Percentiles rank a stretch among this genome's conserved stretches.
Evolutionary conservation across 192 early-diverging fungal genomes (phyloP).

Genomic region (Backusella tuberculispora): DNA sequence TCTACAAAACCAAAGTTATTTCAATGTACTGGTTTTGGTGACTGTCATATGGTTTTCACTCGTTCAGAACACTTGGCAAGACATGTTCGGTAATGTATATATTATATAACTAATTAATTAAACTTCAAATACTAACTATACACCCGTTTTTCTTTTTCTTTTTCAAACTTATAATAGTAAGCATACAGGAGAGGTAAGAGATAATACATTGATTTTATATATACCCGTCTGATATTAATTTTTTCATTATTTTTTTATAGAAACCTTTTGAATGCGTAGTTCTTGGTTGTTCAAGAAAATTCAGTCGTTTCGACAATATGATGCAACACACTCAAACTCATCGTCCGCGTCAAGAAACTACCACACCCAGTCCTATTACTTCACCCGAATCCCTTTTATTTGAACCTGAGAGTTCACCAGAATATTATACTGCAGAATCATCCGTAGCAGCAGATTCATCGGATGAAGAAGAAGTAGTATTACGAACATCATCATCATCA

Average conservation of each 20-base stretch:
- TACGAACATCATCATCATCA: neutral
- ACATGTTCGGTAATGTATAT: conserved; percentile 43
- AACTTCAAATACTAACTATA: neutral
- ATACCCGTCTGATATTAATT: neutral
- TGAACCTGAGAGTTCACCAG: neutral
- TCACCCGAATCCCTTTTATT: neutral
- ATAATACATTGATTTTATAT: neutral
- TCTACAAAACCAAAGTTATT: conserved; percentile 42
- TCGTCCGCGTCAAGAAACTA: conserved; percentile 30
- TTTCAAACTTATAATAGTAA: conserved; percentile 19
- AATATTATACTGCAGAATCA: neutral
- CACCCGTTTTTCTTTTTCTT: neutral
- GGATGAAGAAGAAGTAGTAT: neutral
- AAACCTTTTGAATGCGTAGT: conserved; percentile 75
- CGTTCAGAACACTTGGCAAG: conserved; percentile 58
- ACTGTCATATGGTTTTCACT: conserved; percentile 59
- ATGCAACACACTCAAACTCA: conserved; percentile 80
- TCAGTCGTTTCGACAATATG: conserved; percentile 83
- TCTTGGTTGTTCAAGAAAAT: conserved; percentile 64
- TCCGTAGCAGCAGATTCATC: neutral
- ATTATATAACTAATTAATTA: neutral
- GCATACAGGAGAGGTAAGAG: conserved; percentile 42
- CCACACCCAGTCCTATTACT: neutral
- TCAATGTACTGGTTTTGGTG: conserved; percentile 55
- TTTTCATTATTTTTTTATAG: conserved; percentile 27